A percentile compares a stretch with the other conserved stretches of the same genome.
These are phyloP conservation scores for Penicillium cosmopolitanum DNA, from an alignment of 495 filamentous ascomycete species.

Conservation along the genomic window DNA sequence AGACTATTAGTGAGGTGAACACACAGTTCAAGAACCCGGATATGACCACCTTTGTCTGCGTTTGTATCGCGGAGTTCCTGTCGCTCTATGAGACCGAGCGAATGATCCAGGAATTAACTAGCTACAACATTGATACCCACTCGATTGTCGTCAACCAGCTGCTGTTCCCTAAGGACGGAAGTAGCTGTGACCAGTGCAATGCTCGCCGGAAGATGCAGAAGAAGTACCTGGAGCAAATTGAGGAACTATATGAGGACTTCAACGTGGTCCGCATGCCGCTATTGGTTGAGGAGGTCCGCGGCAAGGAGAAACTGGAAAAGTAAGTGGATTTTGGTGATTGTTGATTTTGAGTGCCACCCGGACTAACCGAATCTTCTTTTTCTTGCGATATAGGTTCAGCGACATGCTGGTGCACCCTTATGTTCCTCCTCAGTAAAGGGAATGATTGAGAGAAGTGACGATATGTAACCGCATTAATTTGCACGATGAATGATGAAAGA, in stretches of 20 bases:
- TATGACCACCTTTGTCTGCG: conserved; percentile 96
- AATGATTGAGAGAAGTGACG: conserved; percentile 19
- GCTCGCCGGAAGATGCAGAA: conserved; percentile 97
- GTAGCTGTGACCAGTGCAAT: conserved; percentile 92
- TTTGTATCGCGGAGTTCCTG: conserved; percentile 97
- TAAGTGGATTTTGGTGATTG: conserved; percentile 36
- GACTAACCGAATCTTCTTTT: conserved; percentile 22
- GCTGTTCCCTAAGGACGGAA: conserved; percentile 85
- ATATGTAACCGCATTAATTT: conserved; percentile 28
- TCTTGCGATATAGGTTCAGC: conserved; percentile 63
- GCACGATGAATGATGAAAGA: conserved; percentile 51
- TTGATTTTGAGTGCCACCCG: not conserved
- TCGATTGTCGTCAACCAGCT: conserved; percentile 98
- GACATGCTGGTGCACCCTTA: conserved; percentile 90
- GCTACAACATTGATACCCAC: conserved; percentile 94
- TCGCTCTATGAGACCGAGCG: conserved; percentile 98
- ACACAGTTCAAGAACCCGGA: conserved; percentile 96
- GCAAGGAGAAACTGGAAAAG: conserved; percentile 90
- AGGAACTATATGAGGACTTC: conserved; percentile 98
- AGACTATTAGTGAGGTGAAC: conserved; percentile 95
- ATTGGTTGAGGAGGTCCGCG: conserved; percentile 91
- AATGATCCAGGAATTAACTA: conserved; percentile 97
- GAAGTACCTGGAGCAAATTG: conserved; percentile 98
- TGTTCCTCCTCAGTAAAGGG: conserved; percentile 67
- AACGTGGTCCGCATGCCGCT: conserved; percentile 98